Evolutionary conservation across 2,329 filamentous ascomycete genomes (phyloP), one percentile per base, ranked within the genome.

Genomic region (Metarhizium album): DNA sequence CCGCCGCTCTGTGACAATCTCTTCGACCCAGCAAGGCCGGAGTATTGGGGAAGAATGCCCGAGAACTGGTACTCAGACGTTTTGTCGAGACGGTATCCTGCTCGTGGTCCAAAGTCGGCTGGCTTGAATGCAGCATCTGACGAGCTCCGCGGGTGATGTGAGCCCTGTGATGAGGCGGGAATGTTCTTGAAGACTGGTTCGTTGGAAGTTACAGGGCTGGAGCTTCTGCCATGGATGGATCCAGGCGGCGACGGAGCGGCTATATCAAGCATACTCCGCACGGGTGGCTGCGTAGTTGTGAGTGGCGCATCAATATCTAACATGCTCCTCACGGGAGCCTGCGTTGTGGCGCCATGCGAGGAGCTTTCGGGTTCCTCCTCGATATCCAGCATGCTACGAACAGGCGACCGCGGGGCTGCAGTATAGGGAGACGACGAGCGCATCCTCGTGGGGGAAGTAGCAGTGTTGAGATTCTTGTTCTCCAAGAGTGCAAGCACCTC

Each of bases 401-500:
- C 78, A 11, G 84, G 83, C 23, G 85, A 86, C 49, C 74, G 78
- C 45, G 82, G 79, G 50, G 70, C 75, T 27, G 69, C 75, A 27
- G 69, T 65, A 67, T 76, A 75, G 53, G 80, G 75, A 55, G 83
- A 78, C 20, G 73, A 68, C 42, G 75, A 74, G 57, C 75, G 70
- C 59, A 60, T 63, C 22, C 71, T 66, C 4, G 62, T 60, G 7
- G 67, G 58, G 14, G 69, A 61, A 22, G 64, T 62, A 27, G 52
- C 40, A 11, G 65, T 62, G 2, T 57, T 51, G 48, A 59, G 60
- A 55, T 58, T 59, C 47, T 69, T 71, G 43, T 75, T 76, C 64
- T 86, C 82, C 42, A 89, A 72, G 54, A 88, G 71, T 46, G 81
- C 82, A 57, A 89, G 72, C 38, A 90, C 82, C 68, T 88, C 85